Percentiles rank a stretch among this genome's conserved stretches.
phyloP scores from a whole-genome alignment of 306 rosid species.

The Quillaja saponaria region DNA sequence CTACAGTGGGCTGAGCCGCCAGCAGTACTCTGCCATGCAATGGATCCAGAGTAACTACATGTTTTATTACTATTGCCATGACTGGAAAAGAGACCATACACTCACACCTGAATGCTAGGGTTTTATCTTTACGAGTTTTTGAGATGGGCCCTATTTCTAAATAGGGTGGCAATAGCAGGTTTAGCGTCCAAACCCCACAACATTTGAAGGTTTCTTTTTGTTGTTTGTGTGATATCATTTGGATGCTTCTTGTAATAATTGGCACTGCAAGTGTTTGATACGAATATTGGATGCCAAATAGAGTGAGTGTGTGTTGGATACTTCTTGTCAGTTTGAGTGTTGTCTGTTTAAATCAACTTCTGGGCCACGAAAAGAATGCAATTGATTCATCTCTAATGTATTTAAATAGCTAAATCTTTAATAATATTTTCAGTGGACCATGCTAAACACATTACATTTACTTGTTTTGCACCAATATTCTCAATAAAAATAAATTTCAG shows the following conservation, averaged over 20 bases:
- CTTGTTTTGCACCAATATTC: too few relatives aligned
- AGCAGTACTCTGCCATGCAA: constrained; percentile 59
- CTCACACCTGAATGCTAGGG: constrained; percentile 71
- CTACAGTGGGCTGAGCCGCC: constrained; percentile 42
- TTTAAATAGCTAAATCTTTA: not conserved
- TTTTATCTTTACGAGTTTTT: constrained; percentile 25
- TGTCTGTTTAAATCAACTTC: constrained; percentile 26
- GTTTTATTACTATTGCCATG: constrained; percentile 78
- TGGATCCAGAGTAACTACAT: constrained; percentile 71
- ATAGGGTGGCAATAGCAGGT: constrained; percentile 36
- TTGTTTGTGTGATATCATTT: constrained; percentile 23
- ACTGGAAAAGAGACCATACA: constrained; percentile 71
- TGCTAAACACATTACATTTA: not conserved
- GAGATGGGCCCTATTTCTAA: constrained; percentile 53
- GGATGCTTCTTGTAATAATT: too few relatives aligned
- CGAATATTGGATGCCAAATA: too few relatives aligned
- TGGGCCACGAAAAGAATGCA: constrained; percentile 23
- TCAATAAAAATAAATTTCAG: too few relatives aligned
- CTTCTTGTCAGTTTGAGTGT: constrained; percentile 25
- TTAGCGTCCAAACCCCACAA: constrained; percentile 53
- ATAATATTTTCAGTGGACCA: not conserved
- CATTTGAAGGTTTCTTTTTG: constrained; percentile 16
- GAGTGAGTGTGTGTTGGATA: too few relatives aligned
- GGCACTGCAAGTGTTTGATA: too few relatives aligned
- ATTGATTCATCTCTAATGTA: constrained; percentile 24